Base-by-base conservation (phyloP, 805 yeast species). In the Kluyveromyces dobzhanskii region DNA sequence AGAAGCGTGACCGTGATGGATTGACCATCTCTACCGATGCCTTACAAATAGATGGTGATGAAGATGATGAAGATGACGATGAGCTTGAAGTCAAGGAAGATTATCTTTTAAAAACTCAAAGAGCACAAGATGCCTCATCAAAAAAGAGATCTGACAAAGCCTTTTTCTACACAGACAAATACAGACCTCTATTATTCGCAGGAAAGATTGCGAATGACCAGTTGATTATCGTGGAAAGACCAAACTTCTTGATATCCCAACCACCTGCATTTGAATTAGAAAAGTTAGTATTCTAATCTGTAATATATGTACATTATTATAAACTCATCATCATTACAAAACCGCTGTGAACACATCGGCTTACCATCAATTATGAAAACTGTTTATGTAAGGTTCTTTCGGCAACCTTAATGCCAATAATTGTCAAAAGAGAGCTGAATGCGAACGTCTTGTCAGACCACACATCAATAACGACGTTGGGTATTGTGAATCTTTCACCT, bases 161-260 rank as follows among this genome's bases (percentile, higher is more conserved):
- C 16, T 87, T 79, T 59, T 86, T 88, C 80, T 60, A 82, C 42
- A 79, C 90, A 3, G 72, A 73, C 35, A 84, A 84, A 52, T 88
- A 84, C 59, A 75, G 78, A 49, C 83, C 90, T 14, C 62, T 87
- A 26, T 62, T 88, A 42, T 71, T 64, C 45, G 87, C 78, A 10
- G 80, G 69, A 17, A 59, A 64, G 18, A 65, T 85, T 68, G 72
- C 41, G 2, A 58, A 54, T 14, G 61, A 69, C 13, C 88, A 80
- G 47, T 57, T 88, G 37, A 68, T 84, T 3, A 75, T 88, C 21
- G 74, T 86, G 29, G 97, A 88, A 58, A 72, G 87, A 57, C 90
- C 92, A 4, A 63, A 73, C 37, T 71, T 70, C 50, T 70, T 77
- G 32, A 62, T 73, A 21, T 60, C 72, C 13, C 42, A 51, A 39